Conservation (phyloP, 2,329 filamentous ascomycete genomes). For the Ophiostoma fasciatum region DNA sequence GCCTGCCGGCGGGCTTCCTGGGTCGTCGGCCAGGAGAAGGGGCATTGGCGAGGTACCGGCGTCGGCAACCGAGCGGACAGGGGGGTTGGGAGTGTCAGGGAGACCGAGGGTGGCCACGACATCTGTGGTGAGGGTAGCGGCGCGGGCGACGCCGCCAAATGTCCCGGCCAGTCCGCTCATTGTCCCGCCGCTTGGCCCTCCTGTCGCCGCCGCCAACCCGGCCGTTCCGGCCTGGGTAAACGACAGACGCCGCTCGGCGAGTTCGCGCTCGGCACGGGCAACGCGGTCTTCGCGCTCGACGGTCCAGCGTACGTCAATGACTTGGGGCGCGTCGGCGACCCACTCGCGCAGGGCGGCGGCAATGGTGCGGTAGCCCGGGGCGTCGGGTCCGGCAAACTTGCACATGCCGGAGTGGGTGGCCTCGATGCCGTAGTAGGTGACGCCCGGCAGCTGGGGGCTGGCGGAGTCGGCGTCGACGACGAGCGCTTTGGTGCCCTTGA, state of each 20-base stretch:
- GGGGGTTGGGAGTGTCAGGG: no score
- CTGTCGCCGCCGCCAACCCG: no score
- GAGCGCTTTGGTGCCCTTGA: conserved; percentile 46
- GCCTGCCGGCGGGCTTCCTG: no score
- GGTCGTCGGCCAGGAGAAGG: conserved; percentile 1
- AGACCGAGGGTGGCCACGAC: no score
- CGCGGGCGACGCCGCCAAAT: no score
- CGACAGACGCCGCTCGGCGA: conserved; percentile 28
- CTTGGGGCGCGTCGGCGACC: conserved; percentile 36
- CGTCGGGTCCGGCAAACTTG: conserved; percentile 49
- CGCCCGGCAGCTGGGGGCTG: conserved; percentile 52
- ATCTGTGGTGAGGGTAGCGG: no score
- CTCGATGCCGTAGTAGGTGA: conserved; percentile 61
- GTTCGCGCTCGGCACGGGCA: conserved; percentile 27
- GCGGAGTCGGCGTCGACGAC: conserved; percentile 59
- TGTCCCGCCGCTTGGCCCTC: no score
- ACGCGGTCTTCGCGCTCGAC: conserved; percentile 41
- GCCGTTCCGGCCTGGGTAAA: no score
- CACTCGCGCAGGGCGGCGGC: conserved; percentile 35
- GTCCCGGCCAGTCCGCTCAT: no score
- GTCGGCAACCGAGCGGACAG: no score
- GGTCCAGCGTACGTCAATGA: conserved; percentile 43
- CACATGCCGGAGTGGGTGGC: conserved; percentile 58
- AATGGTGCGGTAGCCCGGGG: conserved; percentile 48
- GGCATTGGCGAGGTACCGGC: conserved; percentile 9